Conservation (phyloP, 1,284 basidiomycete species). For the Athelia psychrophila region DNA sequence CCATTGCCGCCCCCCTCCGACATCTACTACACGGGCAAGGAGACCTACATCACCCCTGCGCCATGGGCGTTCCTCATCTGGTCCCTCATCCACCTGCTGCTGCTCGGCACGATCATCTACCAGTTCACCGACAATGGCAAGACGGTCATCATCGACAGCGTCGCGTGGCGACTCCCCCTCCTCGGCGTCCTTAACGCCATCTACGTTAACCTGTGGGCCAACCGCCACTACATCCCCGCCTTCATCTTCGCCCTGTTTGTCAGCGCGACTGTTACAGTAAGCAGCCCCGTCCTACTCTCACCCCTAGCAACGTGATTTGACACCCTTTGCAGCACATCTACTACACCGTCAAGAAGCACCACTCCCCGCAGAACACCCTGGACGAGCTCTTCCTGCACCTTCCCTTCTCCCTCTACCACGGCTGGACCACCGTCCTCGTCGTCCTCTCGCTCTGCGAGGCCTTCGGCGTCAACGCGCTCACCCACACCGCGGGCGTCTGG, state of each 20-base stretch:
- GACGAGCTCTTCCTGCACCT: slow-evolving; percentile 84
- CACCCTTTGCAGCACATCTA: slow-evolving; percentile 70
- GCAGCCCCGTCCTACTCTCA: slow-evolving; percentile 20
- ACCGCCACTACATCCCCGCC: slow-evolving; percentile 71
- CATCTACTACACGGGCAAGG: slow-evolving; percentile 68
- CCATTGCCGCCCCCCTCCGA: slow-evolving; percentile 71
- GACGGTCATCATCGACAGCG: slow-evolving; percentile 76
- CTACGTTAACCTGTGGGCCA: slow-evolving; percentile 82
- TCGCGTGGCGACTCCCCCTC: slow-evolving; percentile 88
- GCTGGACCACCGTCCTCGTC: slow-evolving; percentile 92
- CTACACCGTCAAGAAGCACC: slow-evolving; percentile 86
- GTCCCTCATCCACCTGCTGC: slow-evolving; percentile 83
- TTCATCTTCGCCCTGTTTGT: slow-evolving; percentile 88
- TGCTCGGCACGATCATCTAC: slow-evolving; percentile 87
- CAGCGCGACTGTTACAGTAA: slow-evolving; percentile 72
- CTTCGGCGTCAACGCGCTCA: slow-evolving; percentile 77
- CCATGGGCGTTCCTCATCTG: slow-evolving; percentile 86
- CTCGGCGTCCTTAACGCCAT: slow-evolving; percentile 82
- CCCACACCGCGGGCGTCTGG: slow-evolving; percentile 75
- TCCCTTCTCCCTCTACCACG: slow-evolving; percentile 92
- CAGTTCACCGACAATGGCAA: slow-evolving; percentile 87
- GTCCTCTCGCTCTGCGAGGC: slow-evolving; percentile 88
- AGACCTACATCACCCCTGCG: slow-evolving; percentile 89
- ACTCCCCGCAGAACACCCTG: slow-evolving; percentile 57
- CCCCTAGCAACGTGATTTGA: neutral